Evolutionary conservation across 306 rosid genomes (phyloP), one percentile per base, ranked within the genome.

Genomic region (Abrus pulchellus): DNA sequence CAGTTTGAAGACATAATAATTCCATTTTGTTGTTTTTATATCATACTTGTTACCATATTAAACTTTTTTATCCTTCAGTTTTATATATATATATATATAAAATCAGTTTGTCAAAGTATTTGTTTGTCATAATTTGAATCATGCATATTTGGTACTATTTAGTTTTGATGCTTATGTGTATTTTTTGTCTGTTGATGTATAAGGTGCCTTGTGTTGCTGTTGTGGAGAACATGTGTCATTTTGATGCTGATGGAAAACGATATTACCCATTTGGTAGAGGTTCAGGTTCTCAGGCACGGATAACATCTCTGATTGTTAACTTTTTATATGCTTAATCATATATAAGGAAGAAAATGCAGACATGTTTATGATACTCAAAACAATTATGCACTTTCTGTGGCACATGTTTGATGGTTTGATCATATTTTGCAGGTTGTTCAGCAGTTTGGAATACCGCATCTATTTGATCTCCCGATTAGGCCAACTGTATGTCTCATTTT

Each of bases 171-270:
- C 57, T 85, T 45, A 78, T 11, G 7, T 68, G 36, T 40, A 56
- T 72, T 34, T 70, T 76, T 55, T 78, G 8, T 83, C 36, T 85
- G 74, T 87, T 27, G 30, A 71, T 76, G 76, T 7, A 33, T 68
- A 83, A 95, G 99, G 99, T 95, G 45, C 99, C 99, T 8, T 93
- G 98, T 77, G 96, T 95, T 74, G 99, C 99, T 69, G 99, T 91
- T 45, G 99, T 95, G 33, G 99, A 95, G 85, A 95, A 95, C 84
- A 90, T 95, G 99, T 91, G 96, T 86, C 98, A 95, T 83, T 95
- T 95, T 83, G 98, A 95, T 80, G 98, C 98, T 38, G 99, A 93
- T 75, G 98, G 98, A 80, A 95, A 90, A 82, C 94, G 97, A 66
- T 85, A 91, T 78, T 93, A 95, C 86, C 98, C 99, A 40, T 95